These are phyloP conservation scores for Coniella lustricola DNA, from an alignment of 2,329 filamentous ascomycete species.

Conservation along the genomic window DNA sequence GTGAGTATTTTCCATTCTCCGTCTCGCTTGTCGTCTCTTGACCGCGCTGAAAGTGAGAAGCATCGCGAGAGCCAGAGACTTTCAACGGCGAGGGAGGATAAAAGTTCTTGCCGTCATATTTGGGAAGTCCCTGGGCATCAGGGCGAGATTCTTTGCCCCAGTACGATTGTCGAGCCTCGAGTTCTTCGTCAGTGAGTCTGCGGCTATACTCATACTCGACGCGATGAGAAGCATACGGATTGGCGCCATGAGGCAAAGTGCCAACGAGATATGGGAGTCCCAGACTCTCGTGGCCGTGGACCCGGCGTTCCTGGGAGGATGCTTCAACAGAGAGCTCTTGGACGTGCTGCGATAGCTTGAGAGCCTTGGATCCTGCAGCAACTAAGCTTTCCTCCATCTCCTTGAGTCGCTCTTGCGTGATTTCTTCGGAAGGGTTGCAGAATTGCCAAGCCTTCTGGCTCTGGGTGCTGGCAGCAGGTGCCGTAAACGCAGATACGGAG, in stretches of 20 bases:
- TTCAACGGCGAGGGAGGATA: conserved; percentile 51
- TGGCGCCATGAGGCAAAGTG: conserved; percentile 37
- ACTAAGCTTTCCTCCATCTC: conserved; percentile 12
- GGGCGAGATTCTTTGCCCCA: conserved; percentile 51
- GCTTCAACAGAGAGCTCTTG: not conserved
- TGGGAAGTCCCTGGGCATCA: conserved; percentile 47
- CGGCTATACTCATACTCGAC: conserved; percentile 49
- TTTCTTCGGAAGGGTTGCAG: conserved; percentile 6
- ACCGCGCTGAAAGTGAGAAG: conserved; percentile 5
- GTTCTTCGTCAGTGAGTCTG: conserved; percentile 51
- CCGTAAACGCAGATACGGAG: conserved; percentile 17
- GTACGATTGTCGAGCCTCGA: conserved; percentile 51
- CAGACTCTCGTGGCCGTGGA: conserved; percentile 4
- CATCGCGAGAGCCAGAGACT: conserved; percentile 16
- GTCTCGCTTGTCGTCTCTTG: conserved; percentile 15
- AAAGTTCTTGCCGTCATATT: conserved; percentile 59
- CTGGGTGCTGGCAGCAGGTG: conserved; percentile 7
- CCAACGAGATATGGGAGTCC: conserved; percentile 49
- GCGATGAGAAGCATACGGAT: conserved; percentile 32
- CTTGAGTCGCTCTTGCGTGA: conserved; percentile 13
- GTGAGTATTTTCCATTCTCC: conserved; percentile 11
- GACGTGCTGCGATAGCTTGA: conserved; percentile 2
- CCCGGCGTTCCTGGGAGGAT: not conserved
- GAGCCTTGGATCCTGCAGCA: conserved; percentile 10
- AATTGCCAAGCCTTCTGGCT: conserved; percentile 6